phyloP scores from a whole-genome alignment of 2,329 filamentous ascomycete genomes.

The Lecanoromycetidae sp. region DNA sequence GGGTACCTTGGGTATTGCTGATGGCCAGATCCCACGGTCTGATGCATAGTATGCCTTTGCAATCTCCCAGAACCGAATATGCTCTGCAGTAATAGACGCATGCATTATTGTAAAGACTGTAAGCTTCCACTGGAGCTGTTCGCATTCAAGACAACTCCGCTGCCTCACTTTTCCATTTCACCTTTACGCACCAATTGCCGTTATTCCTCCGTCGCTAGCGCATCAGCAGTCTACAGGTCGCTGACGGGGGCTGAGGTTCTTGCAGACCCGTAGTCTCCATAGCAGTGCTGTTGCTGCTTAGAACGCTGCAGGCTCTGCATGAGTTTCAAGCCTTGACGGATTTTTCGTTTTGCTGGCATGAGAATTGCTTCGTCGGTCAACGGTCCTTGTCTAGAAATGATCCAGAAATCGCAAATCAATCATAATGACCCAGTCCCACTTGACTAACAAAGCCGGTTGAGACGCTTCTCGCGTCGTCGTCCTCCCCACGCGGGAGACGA shows the following conservation, averaged over 20 bases:
- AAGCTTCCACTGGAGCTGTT: neutral
- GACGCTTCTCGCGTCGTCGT: conserved; percentile 92
- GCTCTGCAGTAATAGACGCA: too few species aligned
- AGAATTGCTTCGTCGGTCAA: neutral
- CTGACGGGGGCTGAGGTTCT: neutral
- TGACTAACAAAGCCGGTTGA: conserved; percentile 96
- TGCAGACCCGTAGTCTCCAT: neutral
- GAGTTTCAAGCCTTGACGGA: neutral
- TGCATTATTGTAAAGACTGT: neutral
- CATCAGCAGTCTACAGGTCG: neutral
- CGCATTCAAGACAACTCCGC: neutral
- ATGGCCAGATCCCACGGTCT: too few species aligned
- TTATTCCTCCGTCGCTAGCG: neutral
- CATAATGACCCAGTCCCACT: conserved; percentile 54
- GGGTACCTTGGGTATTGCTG: too few species aligned
- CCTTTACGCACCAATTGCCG: too few species aligned
- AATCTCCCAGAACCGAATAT: too few species aligned
- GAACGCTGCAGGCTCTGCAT: neutral
- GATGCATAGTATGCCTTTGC: too few species aligned
- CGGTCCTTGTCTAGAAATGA: neutral
- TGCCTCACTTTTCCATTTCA: neutral
- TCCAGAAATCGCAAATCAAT: conserved; percentile 35
- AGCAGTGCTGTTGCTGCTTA: neutral
- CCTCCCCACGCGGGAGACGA: conserved; percentile 44
- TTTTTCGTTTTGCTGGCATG: neutral